Conservation (phyloP, 2,329 filamentous ascomycete genomes). For the Pleomassaria siparia region DNA sequence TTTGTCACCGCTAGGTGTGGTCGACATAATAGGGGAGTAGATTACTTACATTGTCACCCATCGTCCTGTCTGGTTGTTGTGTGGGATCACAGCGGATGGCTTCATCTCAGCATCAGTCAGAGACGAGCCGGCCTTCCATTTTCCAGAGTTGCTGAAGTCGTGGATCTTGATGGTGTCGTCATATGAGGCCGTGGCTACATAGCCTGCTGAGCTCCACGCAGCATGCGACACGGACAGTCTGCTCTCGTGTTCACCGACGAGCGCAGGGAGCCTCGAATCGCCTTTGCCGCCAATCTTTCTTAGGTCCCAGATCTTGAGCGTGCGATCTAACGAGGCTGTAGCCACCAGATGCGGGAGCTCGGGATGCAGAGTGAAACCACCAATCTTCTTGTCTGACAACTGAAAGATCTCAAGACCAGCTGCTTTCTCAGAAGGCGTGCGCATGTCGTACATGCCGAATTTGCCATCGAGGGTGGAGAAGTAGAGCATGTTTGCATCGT, state of each 20-base stretch:
- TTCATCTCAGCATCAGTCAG: slow-evolving; percentile 65
- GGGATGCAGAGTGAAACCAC: slow-evolving; percentile 85
- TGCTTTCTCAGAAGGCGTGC: slow-evolving; percentile 58
- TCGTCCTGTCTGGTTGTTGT: slow-evolving; percentile 94
- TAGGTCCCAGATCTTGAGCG: slow-evolving; percentile 88
- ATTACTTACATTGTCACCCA: slow-evolving; percentile 77
- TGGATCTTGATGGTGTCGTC: slow-evolving; percentile 96
- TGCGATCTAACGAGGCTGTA: slow-evolving; percentile 87
- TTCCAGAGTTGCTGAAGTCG: slow-evolving; percentile 60
- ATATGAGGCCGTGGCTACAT: slow-evolving; percentile 89
- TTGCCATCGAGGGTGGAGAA: slow-evolving; percentile 85
- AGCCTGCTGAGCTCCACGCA: slow-evolving; percentile 80
- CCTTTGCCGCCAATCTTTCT: slow-evolving; percentile 71
- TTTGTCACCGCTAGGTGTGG: neutral
- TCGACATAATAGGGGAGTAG: slow-evolving; percentile 21
- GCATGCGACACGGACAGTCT: slow-evolving; percentile 88
- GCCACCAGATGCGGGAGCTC: slow-evolving; percentile 78
- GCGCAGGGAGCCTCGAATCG: slow-evolving; percentile 61
- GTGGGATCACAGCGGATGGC: slow-evolving; percentile 68
- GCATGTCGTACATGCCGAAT: slow-evolving; percentile 79
- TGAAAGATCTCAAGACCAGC: slow-evolving; percentile 64
- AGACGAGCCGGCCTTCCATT: slow-evolving; percentile 58
- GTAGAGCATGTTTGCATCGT: slow-evolving; percentile 72
- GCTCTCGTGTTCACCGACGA: slow-evolving; percentile 81
- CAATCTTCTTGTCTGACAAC: slow-evolving; percentile 90